Percentiles rank a stretch among this genome's conserved stretches.
These are phyloP conservation scores for Spathaspora hagerdaliae DNA, from an alignment of 805 yeast species.

Conservation along the genomic window DNA sequence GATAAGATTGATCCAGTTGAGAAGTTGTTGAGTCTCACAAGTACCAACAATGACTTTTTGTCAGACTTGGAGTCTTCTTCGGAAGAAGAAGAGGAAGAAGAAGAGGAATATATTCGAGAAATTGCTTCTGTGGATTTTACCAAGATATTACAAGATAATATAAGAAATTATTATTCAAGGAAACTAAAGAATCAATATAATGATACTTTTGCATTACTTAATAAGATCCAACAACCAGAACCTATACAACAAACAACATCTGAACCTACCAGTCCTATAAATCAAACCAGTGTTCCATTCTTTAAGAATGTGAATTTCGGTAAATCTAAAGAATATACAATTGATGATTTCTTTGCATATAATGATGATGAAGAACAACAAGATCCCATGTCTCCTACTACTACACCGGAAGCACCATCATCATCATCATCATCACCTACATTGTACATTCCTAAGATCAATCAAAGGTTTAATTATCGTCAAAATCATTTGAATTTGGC, in stretches of 20 bases:
- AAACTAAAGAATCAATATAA: conserved; percentile 24
- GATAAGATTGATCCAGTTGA: conserved; percentile 42
- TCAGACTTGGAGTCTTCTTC: conserved; percentile 18
- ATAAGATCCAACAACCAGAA: conserved; percentile 7
- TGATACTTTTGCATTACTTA: conserved; percentile 30
- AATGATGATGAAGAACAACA: conserved; percentile 21
- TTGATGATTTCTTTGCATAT: conserved; percentile 34
- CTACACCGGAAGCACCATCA: conserved; percentile 3
- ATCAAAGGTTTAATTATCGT: conserved; percentile 6
- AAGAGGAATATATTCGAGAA: conserved; percentile 7
- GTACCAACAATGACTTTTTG: conserved; percentile 26
- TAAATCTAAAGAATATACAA: conserved; percentile 21
- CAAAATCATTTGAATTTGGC: conserved; percentile 8
- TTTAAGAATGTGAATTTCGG: conserved; percentile 34
- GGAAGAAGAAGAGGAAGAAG: conserved; percentile 9
- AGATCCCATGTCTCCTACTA: not conserved
- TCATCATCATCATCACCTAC: conserved; percentile 6
- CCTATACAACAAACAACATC: not conserved
- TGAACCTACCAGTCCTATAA: not conserved
- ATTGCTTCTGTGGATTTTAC: conserved; percentile 27
- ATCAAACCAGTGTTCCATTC: conserved; percentile 24
- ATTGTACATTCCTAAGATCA: conserved; percentile 8
- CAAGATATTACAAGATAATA: conserved; percentile 35
- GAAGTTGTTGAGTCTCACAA: conserved; percentile 33
- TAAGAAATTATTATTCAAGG: conserved; percentile 27